Evolutionary conservation across 495 filamentous ascomycete genomes (phyloP), one percentile per base, ranked within the genome.

Genomic region (Tricharina praecox): DNA sequence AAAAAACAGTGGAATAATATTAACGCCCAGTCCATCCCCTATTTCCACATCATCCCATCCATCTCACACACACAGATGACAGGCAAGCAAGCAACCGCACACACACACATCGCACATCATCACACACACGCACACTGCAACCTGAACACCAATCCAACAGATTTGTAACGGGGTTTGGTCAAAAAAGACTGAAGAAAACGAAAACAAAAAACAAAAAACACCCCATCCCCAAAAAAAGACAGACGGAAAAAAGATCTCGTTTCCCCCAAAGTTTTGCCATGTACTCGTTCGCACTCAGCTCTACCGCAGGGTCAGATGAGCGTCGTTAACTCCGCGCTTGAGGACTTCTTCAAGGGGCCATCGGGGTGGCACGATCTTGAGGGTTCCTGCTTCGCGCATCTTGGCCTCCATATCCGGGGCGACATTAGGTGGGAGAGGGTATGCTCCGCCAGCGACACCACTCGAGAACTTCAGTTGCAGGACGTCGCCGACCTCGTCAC

Each of bases 391-490:
- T 59, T 74, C 75, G 49, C 74, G 70, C 68, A 75, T 76, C 58
- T 79, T 77, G 62, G 77, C 71, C 65, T 90, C 80, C 54, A 77
- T 76, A 41, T 84, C 78, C 3, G 71, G 71, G 2, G 71, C 70
- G 20, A 79, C 68, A 4, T 78, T 82, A 20, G 81, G 79, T 9
- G 74, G 72, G 20, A 80, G 64, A 9, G 86, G 79, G 45, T 81
- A 68, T 10, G 79, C 76, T 41, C 90, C 90, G 48, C 90, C 90
- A 4, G 90, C 86, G 51, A 95, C 73, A 50, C 90, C 90, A 15
- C 82, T 92, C 1, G 85, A 92, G 67, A 92, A 95, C 65, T 96
- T 97, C 56, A 96, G 68, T 59, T 97, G 87, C 19, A 97, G 68
- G 32, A 90, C 73, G 60, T 93, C 81, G 49, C 88, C 87, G 45